A percentile compares a stretch with the other conserved stretches of the same genome.
Evolutionary conservation across 1,284 basidiomycete genomes (phyloP).

Genomic region (Phellopilus nigrolimitatus): DNA sequence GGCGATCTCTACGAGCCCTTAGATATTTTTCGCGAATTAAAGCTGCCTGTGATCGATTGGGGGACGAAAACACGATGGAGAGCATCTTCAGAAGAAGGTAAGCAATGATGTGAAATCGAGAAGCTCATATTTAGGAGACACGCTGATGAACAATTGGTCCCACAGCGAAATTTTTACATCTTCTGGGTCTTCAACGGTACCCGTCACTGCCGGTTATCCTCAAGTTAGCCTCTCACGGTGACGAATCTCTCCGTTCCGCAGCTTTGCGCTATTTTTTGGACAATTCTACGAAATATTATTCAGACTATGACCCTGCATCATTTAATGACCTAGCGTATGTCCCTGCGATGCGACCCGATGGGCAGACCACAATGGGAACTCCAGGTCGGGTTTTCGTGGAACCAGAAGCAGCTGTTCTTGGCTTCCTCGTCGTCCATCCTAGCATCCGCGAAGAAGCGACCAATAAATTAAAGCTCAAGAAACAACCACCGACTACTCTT

Average conservation of each 20-base stretch:
- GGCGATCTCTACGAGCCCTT: slow-evolving; percentile 82
- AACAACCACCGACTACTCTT: slow-evolving; percentile 66
- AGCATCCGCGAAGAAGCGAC: slow-evolving; percentile 53
- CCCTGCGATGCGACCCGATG: slow-evolving; percentile 58
- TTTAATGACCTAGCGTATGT: slow-evolving; percentile 70
- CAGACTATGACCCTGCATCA: slow-evolving; percentile 52
- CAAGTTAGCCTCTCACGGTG: slow-evolving; percentile 55
- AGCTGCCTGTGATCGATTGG: slow-evolving; percentile 88
- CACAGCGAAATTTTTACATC: slow-evolving; percentile 78
- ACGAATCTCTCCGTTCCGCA: slow-evolving; percentile 41
- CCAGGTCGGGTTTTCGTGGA: slow-evolving; percentile 77
- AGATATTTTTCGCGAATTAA: slow-evolving; percentile 68
- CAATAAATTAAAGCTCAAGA: slow-evolving; percentile 68
- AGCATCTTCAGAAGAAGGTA: slow-evolving; percentile 79
- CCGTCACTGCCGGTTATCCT: slow-evolving; percentile 72
- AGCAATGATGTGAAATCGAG: too few species aligned
- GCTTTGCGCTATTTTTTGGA: slow-evolving; percentile 80
- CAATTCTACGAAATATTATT: slow-evolving; percentile 62
- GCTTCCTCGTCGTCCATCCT: slow-evolving; percentile 67
- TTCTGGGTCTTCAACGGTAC: slow-evolving; percentile 70
- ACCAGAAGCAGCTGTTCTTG: slow-evolving; percentile 66
- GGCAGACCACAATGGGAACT: slow-evolving; percentile 50
- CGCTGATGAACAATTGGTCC: not conserved
- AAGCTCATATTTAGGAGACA: not conserved
- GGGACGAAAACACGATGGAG: slow-evolving; percentile 75